phyloP scores from a whole-genome alignment of 495 filamentous ascomycete species.

The Aspergillus sclerotiicarbonarius region DNA sequence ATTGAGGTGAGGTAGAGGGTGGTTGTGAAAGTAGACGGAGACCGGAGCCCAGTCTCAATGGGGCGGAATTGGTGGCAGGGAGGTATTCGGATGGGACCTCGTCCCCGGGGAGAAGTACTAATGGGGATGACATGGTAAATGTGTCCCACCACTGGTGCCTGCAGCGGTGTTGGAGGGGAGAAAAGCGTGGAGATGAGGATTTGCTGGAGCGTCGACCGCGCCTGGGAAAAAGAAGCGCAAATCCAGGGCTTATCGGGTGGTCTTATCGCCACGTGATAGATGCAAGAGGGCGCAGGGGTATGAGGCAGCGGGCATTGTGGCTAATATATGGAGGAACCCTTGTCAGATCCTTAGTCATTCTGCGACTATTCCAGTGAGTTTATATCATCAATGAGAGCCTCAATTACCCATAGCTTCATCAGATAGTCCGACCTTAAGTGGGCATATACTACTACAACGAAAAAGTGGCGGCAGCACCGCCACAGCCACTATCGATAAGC shows the following conservation, averaged over 20 bases:
- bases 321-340: too few relatives aligned
- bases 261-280: constrained; percentile 24
- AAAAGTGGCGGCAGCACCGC: constrained; percentile 17
- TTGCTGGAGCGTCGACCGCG: not conserved
- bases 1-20: constrained; percentile 14
- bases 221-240: constrained; percentile 3
- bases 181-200: not conserved
- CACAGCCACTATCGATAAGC: constrained; percentile 43
- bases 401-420: too few relatives aligned
- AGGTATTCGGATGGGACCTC: constrained; percentile 57
- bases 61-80: constrained; percentile 59
- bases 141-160: not conserved
- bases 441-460: too few relatives aligned
- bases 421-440: not conserved
- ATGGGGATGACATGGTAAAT: constrained; percentile 42
- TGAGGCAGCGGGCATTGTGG: too few relatives aligned
- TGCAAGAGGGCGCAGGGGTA: not conserved
- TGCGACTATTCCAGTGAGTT: too few relatives aligned
- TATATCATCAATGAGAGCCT: too few relatives aligned
- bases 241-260: constrained; percentile 15
- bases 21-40: constrained; percentile 51
- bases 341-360: too few relatives aligned
- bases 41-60: constrained; percentile 83
- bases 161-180: not conserved
- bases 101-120: constrained; percentile 77